Conservation (phyloP, 441 rosid species). For the Omphalea diandra region DNA sequence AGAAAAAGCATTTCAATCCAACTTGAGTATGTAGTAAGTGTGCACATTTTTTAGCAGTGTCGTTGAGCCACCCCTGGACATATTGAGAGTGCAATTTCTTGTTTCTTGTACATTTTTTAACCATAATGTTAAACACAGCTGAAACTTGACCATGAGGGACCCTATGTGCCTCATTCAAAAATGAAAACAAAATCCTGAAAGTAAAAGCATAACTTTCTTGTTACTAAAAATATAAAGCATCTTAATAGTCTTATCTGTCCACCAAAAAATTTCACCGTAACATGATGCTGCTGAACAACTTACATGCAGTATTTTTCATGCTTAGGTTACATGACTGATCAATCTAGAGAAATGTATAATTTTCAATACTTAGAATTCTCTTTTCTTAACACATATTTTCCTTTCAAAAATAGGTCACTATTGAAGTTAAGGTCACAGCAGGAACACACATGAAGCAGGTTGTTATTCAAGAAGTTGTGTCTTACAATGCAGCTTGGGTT, state of each 20-base stretch:
- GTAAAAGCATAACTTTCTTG: no score
- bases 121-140: no score
- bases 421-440: conserved; percentile 59
- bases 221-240: no score
- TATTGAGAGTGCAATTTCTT: neutral
- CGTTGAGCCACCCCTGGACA: no score
- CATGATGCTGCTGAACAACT: neutral
- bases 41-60: no score
- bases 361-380: neutral
- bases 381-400: neutral
- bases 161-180: no score
- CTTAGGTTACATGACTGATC: neutral
- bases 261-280: neutral
- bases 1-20: no score
- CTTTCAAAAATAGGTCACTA: conserved; percentile 35
- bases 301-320: neutral
- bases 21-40: no score
- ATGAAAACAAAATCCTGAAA: no score
- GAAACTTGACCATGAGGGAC: no score
- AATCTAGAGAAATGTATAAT: neutral
- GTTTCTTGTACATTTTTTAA: neutral
- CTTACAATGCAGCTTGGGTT: conserved; percentile 46
- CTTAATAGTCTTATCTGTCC: neutral
- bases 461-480: conserved; percentile 44
- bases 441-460: conserved; percentile 54